Percentiles rank a stretch among this genome's conserved stretches.
Evolutionary conservation across 2,329 filamentous ascomycete species (phyloP).

Genomic region (Alternaria infectoria): DNA sequence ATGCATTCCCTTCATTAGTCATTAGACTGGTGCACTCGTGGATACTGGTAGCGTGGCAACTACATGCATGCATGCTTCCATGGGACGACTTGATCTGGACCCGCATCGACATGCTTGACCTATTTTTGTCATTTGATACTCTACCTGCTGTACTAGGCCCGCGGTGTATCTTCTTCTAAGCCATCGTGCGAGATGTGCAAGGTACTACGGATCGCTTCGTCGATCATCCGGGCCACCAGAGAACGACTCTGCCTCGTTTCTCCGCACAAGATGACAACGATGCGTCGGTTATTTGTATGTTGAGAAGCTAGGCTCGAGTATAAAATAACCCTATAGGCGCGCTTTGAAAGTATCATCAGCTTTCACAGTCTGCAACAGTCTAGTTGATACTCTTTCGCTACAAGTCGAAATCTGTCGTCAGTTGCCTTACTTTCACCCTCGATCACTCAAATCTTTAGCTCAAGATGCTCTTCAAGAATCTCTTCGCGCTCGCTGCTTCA

Average conservation of each 20-base stretch:
- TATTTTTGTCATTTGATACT: background rate
- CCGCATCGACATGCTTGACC: background rate
- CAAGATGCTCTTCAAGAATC: constrained; percentile 27
- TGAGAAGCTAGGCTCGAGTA: background rate
- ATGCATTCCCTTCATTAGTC: background rate
- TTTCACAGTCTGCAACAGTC: constrained; percentile 6
- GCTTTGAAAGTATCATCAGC: constrained; percentile 1
- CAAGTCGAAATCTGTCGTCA: background rate
- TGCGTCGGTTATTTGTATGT: background rate
- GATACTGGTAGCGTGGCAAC: background rate
- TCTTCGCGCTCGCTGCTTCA: constrained; percentile 25
- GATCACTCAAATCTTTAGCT: background rate
- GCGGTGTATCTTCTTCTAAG: background rate
- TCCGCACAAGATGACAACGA: constrained; percentile 3
- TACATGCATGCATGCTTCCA: background rate
- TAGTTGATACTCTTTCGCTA: background rate
- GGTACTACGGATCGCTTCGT: constrained; percentile 7
- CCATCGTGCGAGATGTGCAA: background rate
- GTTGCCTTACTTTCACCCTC: background rate
- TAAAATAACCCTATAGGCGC: constrained; percentile 17
- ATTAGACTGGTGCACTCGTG: background rate
- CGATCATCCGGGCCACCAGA: background rate
- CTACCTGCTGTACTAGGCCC: background rate
- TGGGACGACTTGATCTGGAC: constrained; percentile 7
- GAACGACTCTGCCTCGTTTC: constrained; percentile 11